Evolutionary conservation across 805 yeast species (phyloP).

Genomic region (Huiozyma sinensis): DNA sequence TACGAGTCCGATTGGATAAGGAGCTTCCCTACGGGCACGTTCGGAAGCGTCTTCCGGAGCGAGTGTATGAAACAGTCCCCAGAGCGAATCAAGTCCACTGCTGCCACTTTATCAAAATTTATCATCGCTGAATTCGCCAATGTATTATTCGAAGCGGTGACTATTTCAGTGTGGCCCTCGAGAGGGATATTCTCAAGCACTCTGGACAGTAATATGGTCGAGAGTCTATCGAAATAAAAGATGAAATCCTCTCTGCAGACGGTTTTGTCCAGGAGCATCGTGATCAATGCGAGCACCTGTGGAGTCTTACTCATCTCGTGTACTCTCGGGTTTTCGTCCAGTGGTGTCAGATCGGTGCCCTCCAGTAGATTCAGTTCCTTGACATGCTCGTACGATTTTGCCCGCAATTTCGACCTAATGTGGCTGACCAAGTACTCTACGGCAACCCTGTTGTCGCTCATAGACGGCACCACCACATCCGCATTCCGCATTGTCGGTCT

Average conservation of each 20-base stretch:
- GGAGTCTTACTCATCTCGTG: slow-evolving; percentile 36
- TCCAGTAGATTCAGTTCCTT: slow-evolving; percentile 45
- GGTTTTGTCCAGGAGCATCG: slow-evolving; percentile 48
- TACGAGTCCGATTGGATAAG: slow-evolving; percentile 77
- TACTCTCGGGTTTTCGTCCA: slow-evolving; percentile 13
- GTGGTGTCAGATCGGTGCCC: slow-evolving; percentile 6
- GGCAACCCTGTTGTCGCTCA: slow-evolving; percentile 73
- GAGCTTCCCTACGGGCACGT: slow-evolving; percentile 68
- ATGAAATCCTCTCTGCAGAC: slow-evolving; percentile 68
- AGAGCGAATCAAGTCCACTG: slow-evolving; percentile 74
- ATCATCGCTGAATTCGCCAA: slow-evolving; percentile 22
- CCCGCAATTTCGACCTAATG: slow-evolving; percentile 55
- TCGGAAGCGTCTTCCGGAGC: slow-evolving; percentile 65
- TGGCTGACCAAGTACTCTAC: slow-evolving; percentile 71
- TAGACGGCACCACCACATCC: slow-evolving; percentile 84
- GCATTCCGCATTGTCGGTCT: slow-evolving; percentile 59
- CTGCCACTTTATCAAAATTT: slow-evolving; percentile 42
- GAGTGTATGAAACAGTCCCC: slow-evolving; percentile 89
- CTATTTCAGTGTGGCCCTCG: slow-evolving; percentile 28
- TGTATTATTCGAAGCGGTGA: slow-evolving; percentile 32
- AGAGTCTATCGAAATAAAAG: slow-evolving; percentile 78
- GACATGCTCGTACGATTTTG: slow-evolving; percentile 60
- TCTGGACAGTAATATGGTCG: slow-evolving; percentile 54
- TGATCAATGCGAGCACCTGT: slow-evolving; percentile 62
- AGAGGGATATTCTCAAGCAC: slow-evolving; percentile 49